Conservation (phyloP, 2,329 filamentous ascomycete species). For the Epichloe sibirici region DNA sequence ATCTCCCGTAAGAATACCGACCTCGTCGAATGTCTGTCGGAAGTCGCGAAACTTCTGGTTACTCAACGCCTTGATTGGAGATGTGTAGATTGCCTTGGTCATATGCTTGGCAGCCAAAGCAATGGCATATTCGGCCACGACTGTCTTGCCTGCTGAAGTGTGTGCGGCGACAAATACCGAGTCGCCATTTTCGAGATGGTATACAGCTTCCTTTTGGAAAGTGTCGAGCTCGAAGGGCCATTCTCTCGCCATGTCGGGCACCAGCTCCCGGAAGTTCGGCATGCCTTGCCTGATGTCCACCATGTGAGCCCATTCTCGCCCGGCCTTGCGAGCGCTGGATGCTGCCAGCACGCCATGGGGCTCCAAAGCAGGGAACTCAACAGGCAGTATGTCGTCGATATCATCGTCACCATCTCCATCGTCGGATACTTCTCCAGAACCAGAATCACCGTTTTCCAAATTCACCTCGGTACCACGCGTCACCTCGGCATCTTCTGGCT, state of each 20-base stretch:
- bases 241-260: constrained; percentile 89
- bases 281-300: constrained; percentile 91
- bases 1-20: constrained; percentile 92
- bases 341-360: constrained; percentile 66
- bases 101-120: constrained; percentile 94
- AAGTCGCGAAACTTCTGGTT: constrained; percentile 99
- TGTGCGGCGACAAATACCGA: constrained; percentile 97
- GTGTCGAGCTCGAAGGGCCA: constrained; percentile 97
- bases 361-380: constrained; percentile 86
- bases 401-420: constrained; percentile 46
- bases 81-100: constrained; percentile 99
- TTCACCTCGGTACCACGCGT: constrained; percentile 18
- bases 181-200: constrained; percentile 90
- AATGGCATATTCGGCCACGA: constrained; percentile 96
- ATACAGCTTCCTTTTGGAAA: constrained; percentile 97
- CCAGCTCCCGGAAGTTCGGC: constrained; percentile 83
- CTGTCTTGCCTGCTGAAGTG: constrained; percentile 95
- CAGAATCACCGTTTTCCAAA: constrained; percentile 10
- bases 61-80: constrained; percentile 93
- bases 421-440: constrained; percentile 14
- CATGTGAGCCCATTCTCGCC: constrained; percentile 94
- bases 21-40: constrained; percentile 78
- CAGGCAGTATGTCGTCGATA: constrained; percentile 77
- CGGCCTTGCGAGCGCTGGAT: constrained; percentile 59
- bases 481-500: constrained; percentile 29